phyloP scores from a whole-genome alignment of 2,329 filamentous ascomycete genomes.

The Claviceps paspali region DNA sequence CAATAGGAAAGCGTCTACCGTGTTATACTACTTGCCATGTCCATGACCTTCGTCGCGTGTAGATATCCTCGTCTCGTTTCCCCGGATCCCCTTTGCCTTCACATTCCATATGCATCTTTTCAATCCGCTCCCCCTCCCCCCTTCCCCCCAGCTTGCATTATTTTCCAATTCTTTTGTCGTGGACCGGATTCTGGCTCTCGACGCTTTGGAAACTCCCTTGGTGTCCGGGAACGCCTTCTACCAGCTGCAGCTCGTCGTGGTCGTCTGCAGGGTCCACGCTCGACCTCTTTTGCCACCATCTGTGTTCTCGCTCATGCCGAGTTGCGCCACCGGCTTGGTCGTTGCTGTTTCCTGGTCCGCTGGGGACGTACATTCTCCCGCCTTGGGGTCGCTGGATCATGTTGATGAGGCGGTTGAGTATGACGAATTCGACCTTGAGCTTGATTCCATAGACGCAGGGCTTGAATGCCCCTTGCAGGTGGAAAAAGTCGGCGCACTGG shows the following conservation, averaged over 20 bases:
- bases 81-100: too few species aligned
- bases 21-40: too few species aligned
- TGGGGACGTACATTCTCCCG: background rate
- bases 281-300: slow-evolving; percentile 1
- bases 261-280: background rate
- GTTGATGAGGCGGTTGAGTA: slow-evolving; percentile 23
- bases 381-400: slow-evolving; percentile 7
- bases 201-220: background rate
- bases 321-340: background rate
- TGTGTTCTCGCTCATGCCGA: background rate
- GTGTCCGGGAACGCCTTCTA: background rate
- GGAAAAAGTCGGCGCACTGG: slow-evolving; percentile 21
- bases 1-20: too few species aligned
- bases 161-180: background rate
- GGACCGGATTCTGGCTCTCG: background rate
- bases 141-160: background rate
- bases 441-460: slow-evolving; percentile 23
- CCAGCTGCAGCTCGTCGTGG: background rate
- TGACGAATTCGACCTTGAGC: slow-evolving; percentile 25
- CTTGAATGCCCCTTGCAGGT: slow-evolving; percentile 23
- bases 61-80: too few species aligned
- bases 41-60: too few species aligned
- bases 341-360: background rate
- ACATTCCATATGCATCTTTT: too few species aligned
- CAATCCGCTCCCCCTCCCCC: background rate